Evolutionary conservation across 441 rosid species (phyloP), one percentile per base, ranked within the genome.

Genomic region (Adansonia madagascariensis): DNA sequence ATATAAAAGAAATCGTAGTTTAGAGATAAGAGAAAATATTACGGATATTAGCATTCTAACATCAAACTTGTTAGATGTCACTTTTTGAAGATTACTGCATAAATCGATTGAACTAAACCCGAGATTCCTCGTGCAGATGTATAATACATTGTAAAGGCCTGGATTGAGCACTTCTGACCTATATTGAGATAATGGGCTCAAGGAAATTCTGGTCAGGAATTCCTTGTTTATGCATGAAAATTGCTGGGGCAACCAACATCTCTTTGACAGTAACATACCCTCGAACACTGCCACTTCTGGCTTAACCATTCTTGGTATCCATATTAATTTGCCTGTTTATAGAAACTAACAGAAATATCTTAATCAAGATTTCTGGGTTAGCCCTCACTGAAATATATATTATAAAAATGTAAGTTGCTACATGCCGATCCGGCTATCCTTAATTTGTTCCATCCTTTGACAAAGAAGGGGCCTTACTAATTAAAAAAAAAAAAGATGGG

Each of bases 161-260:
- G 44, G 66, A 61, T 61, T 61, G 66, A 61, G 17, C 65, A 12
- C 1, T 4, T 24, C n/a, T 61, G 67, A 31, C 17, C 17, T 62
- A 3, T 27, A 5, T 5, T 14, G 0, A 62, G 43, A 31, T 3
- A 12, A 27, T 6, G 27, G 44, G 44, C 44, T 27, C 66, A 27
- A 62, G 43, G 18, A 24, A 60, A 24, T 11, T 15, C 41, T 24
- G 63, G 35, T 20, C 31, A 7, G 14, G 12, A 9, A 20, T 8
- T 39, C 43, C 43, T 39, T 4, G 43, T 39, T 39, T 27, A 5
- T 39, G 6, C 43, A 39, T 20, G 73, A 27, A 27, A 31, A 44
- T 60, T 74, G 24, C 44, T 60, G 59, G 44, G 41, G 77, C 46
- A 74, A 8, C 71, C 35, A 75, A 74, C 27, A 27, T 62, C 43